Evolutionary conservation across 345 rosid species (phyloP).

Genomic region (Brassica incana): DNA sequence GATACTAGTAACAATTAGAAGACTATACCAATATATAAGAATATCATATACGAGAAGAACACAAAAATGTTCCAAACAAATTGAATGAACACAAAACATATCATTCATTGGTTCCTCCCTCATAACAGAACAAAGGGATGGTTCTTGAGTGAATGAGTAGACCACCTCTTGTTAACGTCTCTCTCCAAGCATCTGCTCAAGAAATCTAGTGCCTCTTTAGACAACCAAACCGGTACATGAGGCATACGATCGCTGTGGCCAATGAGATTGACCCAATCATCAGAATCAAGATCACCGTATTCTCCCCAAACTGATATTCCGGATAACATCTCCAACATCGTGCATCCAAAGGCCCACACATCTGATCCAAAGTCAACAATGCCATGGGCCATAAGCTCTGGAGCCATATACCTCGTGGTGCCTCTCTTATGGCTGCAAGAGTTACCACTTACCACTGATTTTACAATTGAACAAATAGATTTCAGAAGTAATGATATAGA

Average conservation of each 20-base stretch:
- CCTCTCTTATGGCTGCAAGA: constrained; percentile 7
- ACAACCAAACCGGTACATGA: too few species aligned
- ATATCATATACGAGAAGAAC: too few species aligned
- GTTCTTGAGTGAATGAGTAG: background rate
- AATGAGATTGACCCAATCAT: background rate
- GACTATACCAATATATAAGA: background rate
- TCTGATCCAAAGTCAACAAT: constrained; percentile 11
- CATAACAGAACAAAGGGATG: background rate
- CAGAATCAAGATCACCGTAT: background rate
- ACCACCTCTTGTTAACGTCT: background rate
- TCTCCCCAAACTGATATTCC: background rate
- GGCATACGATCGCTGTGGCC: background rate
- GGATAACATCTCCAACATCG: constrained; percentile 19
- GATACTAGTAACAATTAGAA: background rate
- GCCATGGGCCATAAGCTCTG: background rate
- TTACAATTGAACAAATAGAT: too few species aligned
- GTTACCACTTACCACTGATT: background rate
- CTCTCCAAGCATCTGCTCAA: too few species aligned
- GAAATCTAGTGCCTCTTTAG: too few species aligned
- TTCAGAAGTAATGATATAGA: background rate
- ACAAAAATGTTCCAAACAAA: background rate
- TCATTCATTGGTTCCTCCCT: background rate
- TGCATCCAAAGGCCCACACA: constrained; percentile 18
- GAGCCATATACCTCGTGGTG: constrained; percentile 10
- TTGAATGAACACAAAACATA: background rate